Base-by-base conservation (phyloP, 1,284 basidiomycete species). In the Sphagnurus paluster region DNA sequence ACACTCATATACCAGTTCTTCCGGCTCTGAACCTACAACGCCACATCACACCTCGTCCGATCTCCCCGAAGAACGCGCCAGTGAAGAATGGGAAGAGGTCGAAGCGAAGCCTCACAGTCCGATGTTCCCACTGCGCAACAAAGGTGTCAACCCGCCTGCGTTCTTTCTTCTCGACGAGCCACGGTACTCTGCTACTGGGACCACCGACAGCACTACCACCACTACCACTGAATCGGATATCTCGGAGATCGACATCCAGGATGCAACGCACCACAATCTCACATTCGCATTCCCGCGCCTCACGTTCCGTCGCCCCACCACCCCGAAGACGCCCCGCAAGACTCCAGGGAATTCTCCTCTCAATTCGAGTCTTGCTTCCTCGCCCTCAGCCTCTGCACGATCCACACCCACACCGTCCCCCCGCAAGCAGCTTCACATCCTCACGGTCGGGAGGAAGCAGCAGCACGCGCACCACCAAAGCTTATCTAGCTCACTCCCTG, bases 61-160 rank as follows among this genome's bases (percentile, higher is more conserved):
- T 16, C 14, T 41, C 28, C 29, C 35, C 9, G 50, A 58, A 44
- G 52, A 47, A 19, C 49, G 45, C 30, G 21, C n/a, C 33, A 49
- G 52, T 17, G 53, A 47, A 1, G 53, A 53, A n/a, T 58, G 56
- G 55, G 55, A 56, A 33, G 51, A 55, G 48, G 40, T 56, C 19
- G 55, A 53, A 24, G 49, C 42, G 4, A 36, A 29, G 10, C 48
- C 53, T 17, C 25, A 48, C 33, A 52, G 50, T 14, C 49, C 51
- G 4, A 32, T 52, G 5, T 46, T 34, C 44, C 46, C 43, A n/a
- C 37, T 56, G 11, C 42, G 48, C 20, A 52, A 52, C 33, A 40
- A 44, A 13, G 55, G 47, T 21, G 53, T 55, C 38, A 47, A 53
- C 16, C 43, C 49, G 10, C 30, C 19, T 11, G 23, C 54, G 13